Evolutionary conservation across 1,284 basidiomycete species (phyloP).

Genomic region (Ganoderma leucocontextum): DNA sequence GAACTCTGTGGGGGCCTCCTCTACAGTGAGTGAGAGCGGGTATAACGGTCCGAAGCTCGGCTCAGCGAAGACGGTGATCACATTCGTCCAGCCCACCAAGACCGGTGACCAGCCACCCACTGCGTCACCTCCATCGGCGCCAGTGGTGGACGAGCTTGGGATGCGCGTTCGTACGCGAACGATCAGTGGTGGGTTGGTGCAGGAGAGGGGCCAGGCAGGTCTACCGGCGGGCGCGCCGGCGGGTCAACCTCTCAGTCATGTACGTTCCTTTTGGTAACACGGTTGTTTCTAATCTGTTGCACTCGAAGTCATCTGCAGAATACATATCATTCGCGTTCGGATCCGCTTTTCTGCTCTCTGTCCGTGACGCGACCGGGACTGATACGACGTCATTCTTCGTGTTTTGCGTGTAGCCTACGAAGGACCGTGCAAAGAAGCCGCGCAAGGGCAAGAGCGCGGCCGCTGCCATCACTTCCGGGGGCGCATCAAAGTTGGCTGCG

Average conservation of each 20-base stretch:
- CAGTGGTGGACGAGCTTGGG: conserved; percentile 66
- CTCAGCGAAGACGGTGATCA: conserved; percentile 58
- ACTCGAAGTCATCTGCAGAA: conserved; percentile 17
- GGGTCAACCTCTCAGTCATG: conserved; percentile 78
- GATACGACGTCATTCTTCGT: conserved; percentile 29
- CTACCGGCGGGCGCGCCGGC: conserved; percentile 46
- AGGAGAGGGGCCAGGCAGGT: conserved; percentile 36
- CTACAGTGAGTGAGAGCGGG: conserved; percentile 35
- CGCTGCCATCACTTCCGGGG: conserved; percentile 6
- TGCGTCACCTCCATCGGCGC: conserved; percentile 34
- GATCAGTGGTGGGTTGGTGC: conserved; percentile 35
- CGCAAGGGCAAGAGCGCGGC: conserved; percentile 53
- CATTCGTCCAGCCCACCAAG: conserved; percentile 59
- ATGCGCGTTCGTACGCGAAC: conserved; percentile 49
- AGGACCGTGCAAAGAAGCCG: conserved; percentile 70
- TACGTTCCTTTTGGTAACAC: conserved; percentile 80
- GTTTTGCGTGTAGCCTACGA: conserved; percentile 64
- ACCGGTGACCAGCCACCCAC: conserved; percentile 51
- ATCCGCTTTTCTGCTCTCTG: conserved; percentile 36
- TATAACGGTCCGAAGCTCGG: conserved; percentile 46
- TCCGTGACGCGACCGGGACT: conserved; percentile 30
- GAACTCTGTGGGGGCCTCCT: conserved; percentile 27
- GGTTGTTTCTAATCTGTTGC: conserved; percentile 33
- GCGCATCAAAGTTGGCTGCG: conserved; percentile 20
- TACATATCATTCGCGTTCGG: conserved; percentile 14